Base-by-base conservation (phyloP, 2,329 filamentous ascomycete genomes). In the Paraconiothyrium sp. region DNA sequence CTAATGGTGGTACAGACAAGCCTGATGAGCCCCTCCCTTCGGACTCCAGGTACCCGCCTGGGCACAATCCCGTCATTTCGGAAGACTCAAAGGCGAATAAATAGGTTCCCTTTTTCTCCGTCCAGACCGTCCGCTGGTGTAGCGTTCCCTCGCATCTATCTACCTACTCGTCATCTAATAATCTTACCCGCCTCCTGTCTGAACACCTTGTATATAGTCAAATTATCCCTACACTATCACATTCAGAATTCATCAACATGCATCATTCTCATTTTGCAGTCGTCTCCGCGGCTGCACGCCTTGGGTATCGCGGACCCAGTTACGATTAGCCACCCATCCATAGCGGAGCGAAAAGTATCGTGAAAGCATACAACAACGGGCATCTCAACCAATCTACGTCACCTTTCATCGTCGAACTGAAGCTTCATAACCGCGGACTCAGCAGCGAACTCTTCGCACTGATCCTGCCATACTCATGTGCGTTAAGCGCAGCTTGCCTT, bases 1-100 rank as follows among this genome's bases (percentile, higher is more conserved):
- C 59, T 61, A 39, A 66, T 27, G 14, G 52, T 32, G 5, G 6
- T 54, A 55, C 68, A 85, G 84, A 86, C 72, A 83, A 84, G 64
- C 85, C 85, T 11, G 83, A 83, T 56, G 85, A 87, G 70, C 80
- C 80, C 43, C 80, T 87, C 32, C 77, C 81, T 64, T 82, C 79
- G 46, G 85, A 87, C 67, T 80, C 81, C 24, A 82, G 82, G 69
- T 76, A 82, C 61, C 64, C 70, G 1, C 59, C 71, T 11, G 82
- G 81, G 6, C 72, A 81, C 35, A 85, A 85, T 66, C 83, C 82
- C 9, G 75, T 81, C 6, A 68, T 83, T 34, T 78, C 75, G 22
- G 59, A 67, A 8, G 80, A 84, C 7, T 82, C 83, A 4, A 68
- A 77, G 13, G 82, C 74, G 47, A 86, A 85, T 68, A 84, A 84